Evolutionary conservation across 1,139 yeast genomes (phyloP).

Genomic region (Blastobotrys capitulatus): DNA sequence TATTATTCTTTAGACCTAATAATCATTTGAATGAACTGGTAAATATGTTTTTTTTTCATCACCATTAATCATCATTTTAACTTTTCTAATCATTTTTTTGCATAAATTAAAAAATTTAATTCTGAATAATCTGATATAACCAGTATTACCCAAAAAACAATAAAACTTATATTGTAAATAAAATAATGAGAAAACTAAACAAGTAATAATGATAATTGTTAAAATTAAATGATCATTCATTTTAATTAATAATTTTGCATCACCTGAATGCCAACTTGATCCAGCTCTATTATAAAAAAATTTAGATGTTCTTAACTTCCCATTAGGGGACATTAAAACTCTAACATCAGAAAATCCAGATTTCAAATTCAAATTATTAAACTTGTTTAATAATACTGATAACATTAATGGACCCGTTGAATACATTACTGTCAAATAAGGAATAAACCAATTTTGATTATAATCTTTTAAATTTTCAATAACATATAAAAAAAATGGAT

Average conservation of each 20-base stretch:
- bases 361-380: constrained; percentile 41
- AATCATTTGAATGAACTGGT: neutral
- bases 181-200: constrained; percentile 50
- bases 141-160: neutral
- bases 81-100: neutral
- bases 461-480: constrained; percentile 59
- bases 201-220: constrained; percentile 64
- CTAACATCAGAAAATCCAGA: constrained; percentile 7
- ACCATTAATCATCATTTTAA: neutral
- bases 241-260: constrained; percentile 65
- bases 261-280: constrained; percentile 85
- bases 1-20: too few species aligned
- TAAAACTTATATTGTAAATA: constrained; percentile 50
- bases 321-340: constrained; percentile 61
- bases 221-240: constrained; percentile 63
- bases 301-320: constrained; percentile 38
- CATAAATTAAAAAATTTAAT: neutral
- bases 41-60: neutral
- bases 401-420: constrained; percentile 89
- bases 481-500: constrained; percentile 74
- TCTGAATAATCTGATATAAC: neutral
- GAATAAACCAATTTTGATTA: constrained; percentile 41
- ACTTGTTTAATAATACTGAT: constrained; percentile 82
- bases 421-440: constrained; percentile 91
- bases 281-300: constrained; percentile 73